These are phyloP conservation scores for Bromus sterilis DNA, from an alignment of 176 grass and related monocot genomes.

Conservation along the genomic window DNA sequence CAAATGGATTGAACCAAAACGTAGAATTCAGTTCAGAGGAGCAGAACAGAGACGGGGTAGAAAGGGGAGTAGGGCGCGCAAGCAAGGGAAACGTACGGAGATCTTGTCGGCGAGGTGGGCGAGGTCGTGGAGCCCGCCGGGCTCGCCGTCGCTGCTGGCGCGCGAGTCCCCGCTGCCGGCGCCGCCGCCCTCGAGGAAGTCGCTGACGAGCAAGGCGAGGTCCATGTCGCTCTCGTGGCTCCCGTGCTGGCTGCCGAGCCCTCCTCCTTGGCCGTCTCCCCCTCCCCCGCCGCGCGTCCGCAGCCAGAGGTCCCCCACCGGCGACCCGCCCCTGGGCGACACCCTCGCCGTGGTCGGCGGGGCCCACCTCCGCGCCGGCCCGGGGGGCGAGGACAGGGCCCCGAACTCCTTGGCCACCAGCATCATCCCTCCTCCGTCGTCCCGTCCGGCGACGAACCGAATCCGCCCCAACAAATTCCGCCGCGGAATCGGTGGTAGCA, in stretches of 20 bases:
- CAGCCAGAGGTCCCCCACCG: constrained; percentile 31
- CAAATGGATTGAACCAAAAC: background rate
- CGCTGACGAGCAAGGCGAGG: constrained; percentile 70
- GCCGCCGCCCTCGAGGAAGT: constrained; percentile 79
- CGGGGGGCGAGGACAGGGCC: constrained; percentile 31
- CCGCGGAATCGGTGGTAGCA: too few relatives aligned
- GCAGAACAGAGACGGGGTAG: background rate
- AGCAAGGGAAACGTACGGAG: constrained; percentile 15
- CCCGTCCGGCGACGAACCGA: background rate
- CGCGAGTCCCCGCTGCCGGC: constrained; percentile 53
- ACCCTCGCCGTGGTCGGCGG: constrained; percentile 22
- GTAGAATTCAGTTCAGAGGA: background rate
- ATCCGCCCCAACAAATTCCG: background rate
- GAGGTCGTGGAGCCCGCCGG: constrained; percentile 58
- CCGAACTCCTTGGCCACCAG: constrained; percentile 66
- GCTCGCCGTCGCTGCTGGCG: constrained; percentile 71
- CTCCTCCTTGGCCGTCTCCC: constrained; percentile 17
- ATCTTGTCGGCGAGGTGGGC: constrained; percentile 72
- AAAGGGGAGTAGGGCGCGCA: too few relatives aligned
- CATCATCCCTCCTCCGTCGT: constrained; percentile 54
- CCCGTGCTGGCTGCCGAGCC: background rate
- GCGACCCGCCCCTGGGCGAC: constrained; percentile 9
- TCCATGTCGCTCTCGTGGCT: constrained; percentile 89
- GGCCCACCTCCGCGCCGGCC: constrained; percentile 33
- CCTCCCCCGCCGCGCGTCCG: constrained; percentile 11